These are phyloP conservation scores for Pelargonium myrrhifolium DNA, from an alignment of 441 rosid genomes.

Conservation along the genomic window DNA sequence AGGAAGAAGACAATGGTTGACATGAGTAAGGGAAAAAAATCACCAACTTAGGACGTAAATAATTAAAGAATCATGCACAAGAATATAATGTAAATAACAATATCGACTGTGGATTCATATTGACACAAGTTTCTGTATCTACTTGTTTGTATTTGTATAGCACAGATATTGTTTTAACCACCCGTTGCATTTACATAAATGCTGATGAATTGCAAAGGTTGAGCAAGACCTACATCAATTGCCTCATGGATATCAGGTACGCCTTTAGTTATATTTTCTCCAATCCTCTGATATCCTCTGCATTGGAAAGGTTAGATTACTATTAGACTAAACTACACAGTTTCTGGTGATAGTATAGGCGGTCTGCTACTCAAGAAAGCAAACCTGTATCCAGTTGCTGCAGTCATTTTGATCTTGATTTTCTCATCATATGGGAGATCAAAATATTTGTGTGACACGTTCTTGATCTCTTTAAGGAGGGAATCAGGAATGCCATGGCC, in stretches of 20 bases:
- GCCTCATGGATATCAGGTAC: slow-evolving; percentile 76
- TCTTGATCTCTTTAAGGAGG: slow-evolving; percentile 50
- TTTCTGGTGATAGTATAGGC: background rate
- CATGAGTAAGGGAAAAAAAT: background rate
- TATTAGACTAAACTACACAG: background rate
- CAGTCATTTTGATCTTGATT: slow-evolving; percentile 61
- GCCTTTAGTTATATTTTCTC: slow-evolving; percentile 79
- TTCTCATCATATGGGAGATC: slow-evolving; percentile 66
- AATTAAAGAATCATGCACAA: no score
- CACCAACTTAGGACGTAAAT: no score
- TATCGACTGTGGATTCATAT: background rate
- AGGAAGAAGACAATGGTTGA: slow-evolving; percentile 4
- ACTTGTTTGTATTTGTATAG: no score
- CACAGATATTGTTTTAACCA: no score
- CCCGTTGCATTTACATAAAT: background rate
- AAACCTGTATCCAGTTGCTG: slow-evolving; percentile 76
- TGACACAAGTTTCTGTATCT: no score
- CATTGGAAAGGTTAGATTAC: slow-evolving; percentile 20
- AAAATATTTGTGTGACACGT: slow-evolving; percentile 41
- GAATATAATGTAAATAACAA: no score
- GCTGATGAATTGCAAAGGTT: background rate
- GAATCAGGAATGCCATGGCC: slow-evolving; percentile 74
- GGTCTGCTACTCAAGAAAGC: slow-evolving; percentile 7
- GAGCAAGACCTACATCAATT: slow-evolving; percentile 55
- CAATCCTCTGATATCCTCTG: slow-evolving; percentile 87